These are phyloP conservation scores for Nakazawaea pomicola DNA, from an alignment of 805 yeast species.

Conservation along the genomic window DNA sequence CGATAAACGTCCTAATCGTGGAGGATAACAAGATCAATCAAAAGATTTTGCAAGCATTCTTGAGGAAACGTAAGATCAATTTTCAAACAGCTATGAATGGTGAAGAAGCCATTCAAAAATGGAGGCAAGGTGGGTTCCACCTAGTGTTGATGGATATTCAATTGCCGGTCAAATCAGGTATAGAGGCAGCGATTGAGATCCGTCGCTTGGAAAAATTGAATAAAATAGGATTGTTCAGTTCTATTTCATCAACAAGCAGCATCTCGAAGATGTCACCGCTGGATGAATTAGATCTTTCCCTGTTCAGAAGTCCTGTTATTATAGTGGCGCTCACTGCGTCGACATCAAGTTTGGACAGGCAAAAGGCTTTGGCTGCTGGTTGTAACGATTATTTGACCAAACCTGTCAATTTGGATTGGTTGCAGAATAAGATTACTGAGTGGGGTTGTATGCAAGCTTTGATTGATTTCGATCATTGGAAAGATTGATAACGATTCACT, in stretches of 20 bases:
- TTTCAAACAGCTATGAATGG: constrained; percentile 90
- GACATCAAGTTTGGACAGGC: constrained; percentile 76
- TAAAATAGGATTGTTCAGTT: constrained; percentile 59
- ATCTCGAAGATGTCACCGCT: constrained; percentile 24
- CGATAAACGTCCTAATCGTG: constrained; percentile 85
- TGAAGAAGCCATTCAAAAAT: constrained; percentile 87
- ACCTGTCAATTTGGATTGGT: constrained; percentile 93
- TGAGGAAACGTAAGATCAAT: constrained; percentile 79
- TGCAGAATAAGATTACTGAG: constrained; percentile 87
- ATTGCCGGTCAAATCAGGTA: constrained; percentile 91
- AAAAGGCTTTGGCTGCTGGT: constrained; percentile 92
- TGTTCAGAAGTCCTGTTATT: constrained; percentile 92
- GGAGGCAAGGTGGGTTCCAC: constrained; percentile 94
- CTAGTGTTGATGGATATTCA: constrained; percentile 96
- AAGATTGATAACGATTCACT: constrained; percentile 24
- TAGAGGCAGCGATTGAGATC: constrained; percentile 91
- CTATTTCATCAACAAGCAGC: neutral
- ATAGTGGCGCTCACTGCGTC: constrained; percentile 96
- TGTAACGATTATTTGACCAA: constrained; percentile 95
- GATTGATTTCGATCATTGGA: constrained; percentile 94
- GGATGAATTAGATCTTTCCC: constrained; percentile 52
- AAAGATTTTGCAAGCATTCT: constrained; percentile 82
- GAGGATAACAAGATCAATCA: constrained; percentile 96
- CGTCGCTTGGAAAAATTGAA: constrained; percentile 77
- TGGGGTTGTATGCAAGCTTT: constrained; percentile 99